Evolutionary conservation across 352 stramenopile species (phyloP).

Genomic region (Pythium brachiatum): DNA sequence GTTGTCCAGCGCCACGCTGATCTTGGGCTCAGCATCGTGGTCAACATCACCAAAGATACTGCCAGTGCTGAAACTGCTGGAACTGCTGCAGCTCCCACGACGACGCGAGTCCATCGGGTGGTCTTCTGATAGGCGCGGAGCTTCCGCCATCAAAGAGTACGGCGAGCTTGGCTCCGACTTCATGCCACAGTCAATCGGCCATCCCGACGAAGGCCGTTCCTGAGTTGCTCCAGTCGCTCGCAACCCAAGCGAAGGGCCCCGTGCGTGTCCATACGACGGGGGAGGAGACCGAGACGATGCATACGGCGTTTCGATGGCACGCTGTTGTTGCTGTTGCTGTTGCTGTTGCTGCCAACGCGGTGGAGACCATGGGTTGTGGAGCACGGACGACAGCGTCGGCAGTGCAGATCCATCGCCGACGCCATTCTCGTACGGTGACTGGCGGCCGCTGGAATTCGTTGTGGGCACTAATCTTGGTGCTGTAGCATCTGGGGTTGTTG

Average conservation of each 20-base stretch:
- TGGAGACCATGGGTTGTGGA: conserved; percentile 16
- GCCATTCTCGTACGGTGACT: conserved; percentile 3
- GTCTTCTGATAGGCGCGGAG: neutral
- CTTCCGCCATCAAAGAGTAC: conserved; percentile 5
- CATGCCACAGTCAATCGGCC: neutral
- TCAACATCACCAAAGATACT: conserved; percentile 6
- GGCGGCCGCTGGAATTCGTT: neutral
- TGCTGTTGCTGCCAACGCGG: neutral
- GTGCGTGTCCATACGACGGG: neutral
- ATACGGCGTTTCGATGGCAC: neutral
- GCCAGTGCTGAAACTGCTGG: conserved; percentile 8
- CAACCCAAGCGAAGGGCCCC: neutral
- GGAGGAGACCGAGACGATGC: neutral
- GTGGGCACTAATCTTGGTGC: neutral
- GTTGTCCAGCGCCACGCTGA: neutral
- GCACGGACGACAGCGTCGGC: conserved; percentile 18
- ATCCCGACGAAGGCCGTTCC: neutral
- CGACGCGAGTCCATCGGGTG: conserved; percentile 5
- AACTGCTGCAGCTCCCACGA: conserved; percentile 13
- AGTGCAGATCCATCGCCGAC: conserved; percentile 9
- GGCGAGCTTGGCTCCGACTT: conserved; percentile 6
- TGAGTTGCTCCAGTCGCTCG: neutral
- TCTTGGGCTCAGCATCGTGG: neutral
- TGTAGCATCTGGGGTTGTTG: neutral
- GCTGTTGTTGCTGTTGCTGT: neutral